phyloP scores from a whole-genome alignment of 345 rosid species.

The Eucalyptus marginata region DNA sequence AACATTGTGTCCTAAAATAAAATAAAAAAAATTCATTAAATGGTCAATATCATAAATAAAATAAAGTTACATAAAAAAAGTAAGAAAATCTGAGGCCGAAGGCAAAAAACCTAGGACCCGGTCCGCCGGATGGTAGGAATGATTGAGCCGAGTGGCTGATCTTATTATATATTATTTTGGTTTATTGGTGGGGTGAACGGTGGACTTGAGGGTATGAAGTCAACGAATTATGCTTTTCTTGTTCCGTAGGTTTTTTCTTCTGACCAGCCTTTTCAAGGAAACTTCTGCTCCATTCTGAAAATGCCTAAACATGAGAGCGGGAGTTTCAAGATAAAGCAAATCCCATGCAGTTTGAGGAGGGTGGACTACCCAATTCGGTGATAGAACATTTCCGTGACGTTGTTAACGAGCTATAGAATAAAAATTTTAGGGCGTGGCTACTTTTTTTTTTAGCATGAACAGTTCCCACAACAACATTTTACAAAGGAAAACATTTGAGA shows the following conservation, averaged over 20 bases:
- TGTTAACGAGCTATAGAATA: neutral
- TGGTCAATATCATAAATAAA: neutral
- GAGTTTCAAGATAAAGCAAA: neutral
- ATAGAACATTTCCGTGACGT: neutral
- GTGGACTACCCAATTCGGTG: neutral
- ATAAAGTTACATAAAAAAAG: neutral
- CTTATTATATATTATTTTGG: neutral
- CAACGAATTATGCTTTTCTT: neutral
- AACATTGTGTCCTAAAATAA: neutral
- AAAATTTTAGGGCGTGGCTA: rapidly evolving
- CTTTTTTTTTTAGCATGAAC: neutral
- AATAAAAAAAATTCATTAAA: neutral
- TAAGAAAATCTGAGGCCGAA: neutral
- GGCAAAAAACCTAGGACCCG: neutral
- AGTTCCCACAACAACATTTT: neutral
- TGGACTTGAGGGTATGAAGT: neutral
- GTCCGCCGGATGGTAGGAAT: neutral
- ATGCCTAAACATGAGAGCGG: neutral
- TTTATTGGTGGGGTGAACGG: neutral
- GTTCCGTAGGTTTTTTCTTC: neutral
- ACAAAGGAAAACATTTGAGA: neutral
- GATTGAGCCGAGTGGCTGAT: neutral
- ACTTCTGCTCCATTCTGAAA: neutral
- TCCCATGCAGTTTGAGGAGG: neutral
- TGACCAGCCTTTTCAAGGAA: neutral